A percentile compares a stretch with the other conserved stretches of the same genome.
These are phyloP conservation scores for Tetrahymena malaccensis DNA, from an alignment of 73 alveolate genomes.

Conservation along the genomic window DNA sequence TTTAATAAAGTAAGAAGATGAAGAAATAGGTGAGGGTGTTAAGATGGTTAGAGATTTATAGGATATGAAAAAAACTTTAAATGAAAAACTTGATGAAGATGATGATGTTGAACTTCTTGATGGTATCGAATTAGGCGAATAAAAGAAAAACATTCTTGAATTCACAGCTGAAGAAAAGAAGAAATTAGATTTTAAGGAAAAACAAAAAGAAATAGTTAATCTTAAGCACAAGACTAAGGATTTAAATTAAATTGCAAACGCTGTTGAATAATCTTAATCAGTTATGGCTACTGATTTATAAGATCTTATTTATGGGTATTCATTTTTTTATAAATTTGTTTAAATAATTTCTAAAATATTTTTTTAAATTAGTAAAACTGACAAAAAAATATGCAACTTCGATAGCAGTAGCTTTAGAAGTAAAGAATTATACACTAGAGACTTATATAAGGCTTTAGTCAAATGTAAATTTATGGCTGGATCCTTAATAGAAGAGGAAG, in stretches of 20 bases:
- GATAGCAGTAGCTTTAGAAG: constrained; percentile 19
- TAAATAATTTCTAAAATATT: neutral
- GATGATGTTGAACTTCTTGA: constrained; percentile 71
- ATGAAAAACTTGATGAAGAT: constrained; percentile 56
- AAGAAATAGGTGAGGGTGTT: constrained; percentile 54
- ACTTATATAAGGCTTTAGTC: neutral
- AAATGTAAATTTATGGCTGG: constrained; percentile 7
- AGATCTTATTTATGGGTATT: constrained; percentile 14
- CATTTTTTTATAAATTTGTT: neutral
- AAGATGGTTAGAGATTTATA: constrained; percentile 57
- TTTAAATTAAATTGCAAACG: constrained; percentile 4
- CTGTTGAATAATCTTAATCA: neutral
- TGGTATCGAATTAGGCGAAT: constrained; percentile 62
- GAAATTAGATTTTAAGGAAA: constrained; percentile 37
- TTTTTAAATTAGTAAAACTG: neutral
- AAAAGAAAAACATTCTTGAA: neutral
- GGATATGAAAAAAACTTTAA: constrained; percentile 46
- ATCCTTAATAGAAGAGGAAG: constrained; percentile 5
- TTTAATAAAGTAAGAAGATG: constrained; percentile 46
- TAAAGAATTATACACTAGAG: neutral
- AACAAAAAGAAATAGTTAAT: constrained; percentile 52
- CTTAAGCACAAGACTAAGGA: constrained; percentile 33
- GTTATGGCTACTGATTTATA: constrained; percentile 30
- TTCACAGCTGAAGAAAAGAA: constrained; percentile 42
- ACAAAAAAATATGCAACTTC: neutral